These are phyloP conservation scores for Primulina huaijiensis DNA, from an alignment of 257 asterid species.

Conservation along the genomic window DNA sequence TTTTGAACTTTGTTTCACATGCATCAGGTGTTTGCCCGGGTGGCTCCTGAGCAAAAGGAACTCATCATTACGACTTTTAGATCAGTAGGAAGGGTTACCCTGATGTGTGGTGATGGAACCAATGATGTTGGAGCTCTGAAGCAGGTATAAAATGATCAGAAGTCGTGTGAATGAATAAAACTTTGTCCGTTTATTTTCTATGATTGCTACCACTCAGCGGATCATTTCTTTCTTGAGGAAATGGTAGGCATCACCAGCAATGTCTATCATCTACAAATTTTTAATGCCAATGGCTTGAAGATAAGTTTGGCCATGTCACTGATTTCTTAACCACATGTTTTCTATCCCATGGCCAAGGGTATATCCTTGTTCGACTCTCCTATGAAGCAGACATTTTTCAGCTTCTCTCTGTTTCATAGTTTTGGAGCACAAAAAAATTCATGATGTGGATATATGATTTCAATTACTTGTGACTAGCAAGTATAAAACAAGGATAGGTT, in stretches of 20 bases:
- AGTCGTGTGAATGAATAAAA: conserved; percentile 6
- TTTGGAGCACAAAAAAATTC: neutral
- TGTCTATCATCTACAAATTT: neutral
- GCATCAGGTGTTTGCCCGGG: conserved; percentile 89
- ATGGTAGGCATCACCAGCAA: conserved; percentile 1
- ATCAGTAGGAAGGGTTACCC: conserved; percentile 88
- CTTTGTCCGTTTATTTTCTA: neutral
- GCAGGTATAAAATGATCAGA: conserved; percentile 53
- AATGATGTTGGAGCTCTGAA: conserved; percentile 98
- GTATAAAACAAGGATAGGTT: neutral
- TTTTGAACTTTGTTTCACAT: conserved; percentile 17
- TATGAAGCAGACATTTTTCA: neutral
- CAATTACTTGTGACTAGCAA: neutral
- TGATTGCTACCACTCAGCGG: neutral
- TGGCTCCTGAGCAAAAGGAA: conserved; percentile 98
- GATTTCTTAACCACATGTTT: neutral
- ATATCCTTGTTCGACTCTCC: neutral
- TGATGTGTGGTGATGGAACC: conserved; percentile 99
- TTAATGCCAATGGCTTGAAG: neutral
- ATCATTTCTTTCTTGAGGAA: neutral
- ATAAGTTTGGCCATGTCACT: neutral
- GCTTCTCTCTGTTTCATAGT: neutral
- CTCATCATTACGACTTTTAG: conserved; percentile 91
- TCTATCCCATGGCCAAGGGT: neutral
- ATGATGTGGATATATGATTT: neutral